phyloP scores from a whole-genome alignment of 305 asterid genomes.

The Euphrasia arctica region DNA sequence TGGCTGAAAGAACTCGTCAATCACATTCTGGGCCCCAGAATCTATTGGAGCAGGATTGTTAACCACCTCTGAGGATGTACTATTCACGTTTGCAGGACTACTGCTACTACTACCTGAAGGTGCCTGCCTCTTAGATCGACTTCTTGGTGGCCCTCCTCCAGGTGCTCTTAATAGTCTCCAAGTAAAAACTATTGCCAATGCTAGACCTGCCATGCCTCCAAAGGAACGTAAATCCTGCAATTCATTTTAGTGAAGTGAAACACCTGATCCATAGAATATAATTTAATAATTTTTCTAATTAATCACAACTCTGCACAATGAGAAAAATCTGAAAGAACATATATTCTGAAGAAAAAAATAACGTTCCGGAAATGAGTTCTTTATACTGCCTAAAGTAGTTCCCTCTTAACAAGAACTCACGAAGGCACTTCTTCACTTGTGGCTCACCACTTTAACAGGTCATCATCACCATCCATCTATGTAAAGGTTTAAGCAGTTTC shows the following conservation, averaged over 20 bases:
- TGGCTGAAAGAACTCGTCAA: constrained; percentile 88
- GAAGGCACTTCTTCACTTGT: background rate
- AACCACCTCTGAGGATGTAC: constrained; percentile 37
- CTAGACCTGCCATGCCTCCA: constrained; percentile 87
- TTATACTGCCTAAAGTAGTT: background rate
- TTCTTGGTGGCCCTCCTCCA: constrained; percentile 63
- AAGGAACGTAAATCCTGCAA: constrained; percentile 77
- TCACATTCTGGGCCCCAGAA: constrained; percentile 63
- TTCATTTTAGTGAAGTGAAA: constrained; percentile 22
- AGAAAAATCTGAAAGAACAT: background rate
- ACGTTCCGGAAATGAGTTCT: constrained; percentile 2
- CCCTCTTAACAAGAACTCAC: background rate
- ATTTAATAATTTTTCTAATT: background rate
- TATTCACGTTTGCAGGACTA: constrained; percentile 37
- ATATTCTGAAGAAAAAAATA: constrained; percentile 9
- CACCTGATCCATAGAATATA: background rate
- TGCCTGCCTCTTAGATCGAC: constrained; percentile 67
- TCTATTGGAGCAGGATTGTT: constrained; percentile 48
- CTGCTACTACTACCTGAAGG: constrained; percentile 41
- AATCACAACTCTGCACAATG: background rate
- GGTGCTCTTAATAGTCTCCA: constrained; percentile 82
- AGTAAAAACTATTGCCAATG: constrained; percentile 78
- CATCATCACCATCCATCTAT: background rate
- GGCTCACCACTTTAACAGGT: no score
- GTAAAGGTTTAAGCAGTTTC: background rate